These are phyloP conservation scores for Fusarium ambrosium DNA, from an alignment of 2,329 filamentous ascomycete genomes.

Conservation along the genomic window DNA sequence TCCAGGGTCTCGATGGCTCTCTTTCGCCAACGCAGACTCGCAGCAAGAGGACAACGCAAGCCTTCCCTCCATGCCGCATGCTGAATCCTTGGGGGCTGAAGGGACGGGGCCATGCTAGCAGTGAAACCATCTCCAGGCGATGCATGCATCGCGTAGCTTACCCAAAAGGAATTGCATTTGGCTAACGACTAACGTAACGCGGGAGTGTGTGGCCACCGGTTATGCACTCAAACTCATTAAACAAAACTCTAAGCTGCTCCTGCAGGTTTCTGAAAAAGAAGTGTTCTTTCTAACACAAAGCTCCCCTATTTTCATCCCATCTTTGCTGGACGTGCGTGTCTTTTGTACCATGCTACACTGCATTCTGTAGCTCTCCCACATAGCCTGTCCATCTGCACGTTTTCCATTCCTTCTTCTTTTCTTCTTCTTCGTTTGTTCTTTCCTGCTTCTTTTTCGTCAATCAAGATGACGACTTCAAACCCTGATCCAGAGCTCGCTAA, in stretches of 20 bases:
- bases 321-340: neutral
- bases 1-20: slow-evolving; percentile 4
- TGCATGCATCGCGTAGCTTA: neutral
- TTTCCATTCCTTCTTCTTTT: neutral
- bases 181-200: slow-evolving; percentile 4
- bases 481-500: slow-evolving; percentile 25
- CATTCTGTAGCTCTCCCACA: slow-evolving; percentile 21
- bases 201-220: neutral
- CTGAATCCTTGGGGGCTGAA: neutral
- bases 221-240: neutral
- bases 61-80: neutral
- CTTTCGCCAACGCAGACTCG: slow-evolving; percentile 10
- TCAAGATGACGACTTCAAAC: slow-evolving; percentile 16
- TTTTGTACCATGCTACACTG: slow-evolving; percentile 15
- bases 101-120: slow-evolving; percentile 2
- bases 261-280: neutral
- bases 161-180: neutral
- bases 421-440: slow-evolving; percentile 7
- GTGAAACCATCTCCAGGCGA: neutral
- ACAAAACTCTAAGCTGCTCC: slow-evolving; percentile 32
- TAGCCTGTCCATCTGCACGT: slow-evolving; percentile 1
- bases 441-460: neutral
- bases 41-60: slow-evolving; percentile 8
- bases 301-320: neutral
- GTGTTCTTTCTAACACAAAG: neutral